Evolutionary conservation across 345 rosid genomes (phyloP), one percentile per base, ranked within the genome.

Genomic region (Acer negundo): DNA sequence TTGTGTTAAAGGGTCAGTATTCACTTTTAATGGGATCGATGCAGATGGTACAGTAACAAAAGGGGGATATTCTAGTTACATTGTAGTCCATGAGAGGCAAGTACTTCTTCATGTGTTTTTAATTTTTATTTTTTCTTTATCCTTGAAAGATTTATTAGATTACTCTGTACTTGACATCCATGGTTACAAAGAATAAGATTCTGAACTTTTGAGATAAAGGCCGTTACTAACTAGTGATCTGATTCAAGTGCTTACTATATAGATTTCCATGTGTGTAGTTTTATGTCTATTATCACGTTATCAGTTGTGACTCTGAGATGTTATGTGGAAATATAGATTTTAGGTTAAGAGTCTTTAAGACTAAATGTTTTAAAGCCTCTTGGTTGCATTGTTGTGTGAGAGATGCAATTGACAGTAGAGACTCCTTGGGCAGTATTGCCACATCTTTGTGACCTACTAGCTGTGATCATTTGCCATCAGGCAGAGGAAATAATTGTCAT

Each of bases 1-100:
- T 49, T 96, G 99, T 58, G 86, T 67, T 7, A 93, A 90, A 81
- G 89, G 89, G 1, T 17, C 70, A 46, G 89, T 89, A 78, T 28
- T 17, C 10, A 95, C 98, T 71, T 92, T 92, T 79, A 89, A 96
- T 80, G 90, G 38, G 70, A 80, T 85, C 75, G 99, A 95, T 78
- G 71, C 66, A 1, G 99, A 93, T 68, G 98, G 98, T 26, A 84
- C 92, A 2, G 63, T 89, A 73, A 93, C 98, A 0, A 92, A 90
- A 79, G 99, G 98, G 56, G 99, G 99, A 53, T 95, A 93, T 86
- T 93, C 98, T 26, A 84, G 81, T 79, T 80, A 80, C 84, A 89
- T 93, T 28, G 88, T 95, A 26, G 94, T 91, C 82, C 94, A 87
- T 75, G 87, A 93, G 84, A 85, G 98, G 98, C 80, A 75, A 72